Evolutionary conservation across 2,329 filamentous ascomycete genomes (phyloP).

Genomic region (Arthrobotrys sphaeroides): DNA sequence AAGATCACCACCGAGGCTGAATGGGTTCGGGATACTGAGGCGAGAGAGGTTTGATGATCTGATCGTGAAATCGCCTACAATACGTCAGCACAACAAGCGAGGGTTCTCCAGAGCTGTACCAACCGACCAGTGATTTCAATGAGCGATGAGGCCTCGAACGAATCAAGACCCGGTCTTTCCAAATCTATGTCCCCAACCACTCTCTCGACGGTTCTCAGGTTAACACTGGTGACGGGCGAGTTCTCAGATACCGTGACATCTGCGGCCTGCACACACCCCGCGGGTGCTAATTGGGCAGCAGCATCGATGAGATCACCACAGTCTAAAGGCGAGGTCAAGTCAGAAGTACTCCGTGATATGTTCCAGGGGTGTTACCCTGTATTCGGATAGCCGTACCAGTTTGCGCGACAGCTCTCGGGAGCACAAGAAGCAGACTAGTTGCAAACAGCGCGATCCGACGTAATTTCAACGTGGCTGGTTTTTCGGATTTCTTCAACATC

Average conservation of each 20-base stretch:
- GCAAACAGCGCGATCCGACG: not conserved
- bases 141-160: not conserved
- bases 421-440: not conserved
- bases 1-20: constrained; percentile 20
- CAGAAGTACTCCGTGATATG: not conserved
- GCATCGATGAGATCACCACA: constrained; percentile 28
- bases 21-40: not conserved
- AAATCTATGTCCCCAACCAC: constrained; percentile 24
- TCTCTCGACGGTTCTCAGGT: constrained; percentile 1
- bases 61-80: constrained; percentile 35
- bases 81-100: not conserved
- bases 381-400: not conserved
- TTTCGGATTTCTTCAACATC: not conserved
- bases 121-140: constrained; percentile 17
- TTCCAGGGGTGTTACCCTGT: not conserved
- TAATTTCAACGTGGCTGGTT: not conserved
- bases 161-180: not conserved
- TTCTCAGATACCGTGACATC: constrained; percentile 10
- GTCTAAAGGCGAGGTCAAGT: constrained; percentile 44
- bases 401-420: not conserved
- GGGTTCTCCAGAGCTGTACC: not conserved
- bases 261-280: not conserved
- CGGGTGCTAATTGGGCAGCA: not conserved
- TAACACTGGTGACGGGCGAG: not conserved
- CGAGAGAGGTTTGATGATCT: not conserved